A percentile compares a stretch with the other conserved stretches of the same genome.
Evolutionary conservation across 2,329 filamentous ascomycete genomes (phyloP).

Genomic region (Colletotrichum sp.): DNA sequence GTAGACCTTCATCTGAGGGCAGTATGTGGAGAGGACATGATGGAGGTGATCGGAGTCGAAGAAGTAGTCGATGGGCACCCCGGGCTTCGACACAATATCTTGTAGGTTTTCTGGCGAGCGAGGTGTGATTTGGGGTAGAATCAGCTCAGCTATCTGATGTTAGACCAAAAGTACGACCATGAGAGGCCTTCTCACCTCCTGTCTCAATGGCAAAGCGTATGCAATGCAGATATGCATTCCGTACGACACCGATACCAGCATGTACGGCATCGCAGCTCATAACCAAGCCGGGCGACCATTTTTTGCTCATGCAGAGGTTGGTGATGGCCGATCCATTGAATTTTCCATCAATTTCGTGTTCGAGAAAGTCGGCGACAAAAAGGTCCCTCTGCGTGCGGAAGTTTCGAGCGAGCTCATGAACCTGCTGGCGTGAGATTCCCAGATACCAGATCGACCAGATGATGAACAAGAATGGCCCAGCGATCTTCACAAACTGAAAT

Average conservation of each 20-base stretch:
- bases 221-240: constrained; percentile 50
- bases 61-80: constrained; percentile 35
- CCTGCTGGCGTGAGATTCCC: constrained; percentile 23
- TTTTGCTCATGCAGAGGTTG: constrained; percentile 38
- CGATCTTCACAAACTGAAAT: constrained; percentile 25
- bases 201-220: constrained; percentile 51
- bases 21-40: constrained; percentile 29
- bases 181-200: constrained; percentile 37
- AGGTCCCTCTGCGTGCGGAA: constrained; percentile 35
- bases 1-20: constrained; percentile 41
- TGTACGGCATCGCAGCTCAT: constrained; percentile 47
- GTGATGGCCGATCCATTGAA: constrained; percentile 34
- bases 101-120: constrained; percentile 35
- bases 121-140: constrained; percentile 39
- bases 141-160: constrained; percentile 34
- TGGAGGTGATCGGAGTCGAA: constrained; percentile 38
- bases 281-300: constrained; percentile 45
- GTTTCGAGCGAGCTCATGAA: constrained; percentile 27
- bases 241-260: constrained; percentile 48
- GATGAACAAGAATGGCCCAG: constrained; percentile 25
- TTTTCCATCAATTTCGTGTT: constrained; percentile 34
- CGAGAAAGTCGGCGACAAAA: constrained; percentile 37
- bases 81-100: constrained; percentile 3
- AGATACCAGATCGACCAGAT: constrained; percentile 30
- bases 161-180: constrained; percentile 1